Percentiles rank a stretch among this genome's conserved stretches.
Conservation (phyloP, 1,139 yeast genomes). For the Lizanozyma gosingica region DNA sequence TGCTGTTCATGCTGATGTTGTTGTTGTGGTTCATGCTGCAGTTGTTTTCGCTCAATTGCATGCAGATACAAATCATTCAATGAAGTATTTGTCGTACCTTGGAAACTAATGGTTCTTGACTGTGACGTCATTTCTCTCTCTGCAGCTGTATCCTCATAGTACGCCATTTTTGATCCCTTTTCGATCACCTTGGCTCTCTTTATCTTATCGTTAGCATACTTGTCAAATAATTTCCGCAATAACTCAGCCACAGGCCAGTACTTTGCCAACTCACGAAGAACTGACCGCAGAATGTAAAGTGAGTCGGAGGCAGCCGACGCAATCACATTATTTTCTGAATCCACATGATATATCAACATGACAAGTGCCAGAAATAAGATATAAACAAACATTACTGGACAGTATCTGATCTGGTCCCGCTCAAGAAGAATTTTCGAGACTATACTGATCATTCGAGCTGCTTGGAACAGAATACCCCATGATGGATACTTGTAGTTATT, state of each 20-base stretch:
- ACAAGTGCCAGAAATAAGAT: slow-evolving; percentile 61
- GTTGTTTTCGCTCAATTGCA: slow-evolving; percentile 2
- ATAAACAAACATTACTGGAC: slow-evolving; percentile 51
- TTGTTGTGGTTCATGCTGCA: not conserved
- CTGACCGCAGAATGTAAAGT: slow-evolving; percentile 41
- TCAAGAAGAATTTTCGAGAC: slow-evolving; percentile 53
- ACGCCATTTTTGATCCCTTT: slow-evolving; percentile 29
- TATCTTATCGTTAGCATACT: slow-evolving; percentile 37
- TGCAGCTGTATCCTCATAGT: slow-evolving; percentile 27
- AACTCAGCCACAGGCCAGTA: slow-evolving; percentile 39
- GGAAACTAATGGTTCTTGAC: not conserved
- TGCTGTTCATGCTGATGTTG: slow-evolving; percentile 1
- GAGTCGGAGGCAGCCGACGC: slow-evolving; percentile 55
- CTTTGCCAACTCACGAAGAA: slow-evolving; percentile 43
- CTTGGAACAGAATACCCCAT: slow-evolving; percentile 81
- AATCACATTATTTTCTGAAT: slow-evolving; percentile 47
- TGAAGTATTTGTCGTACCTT: not conserved
- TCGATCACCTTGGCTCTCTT: slow-evolving; percentile 38
- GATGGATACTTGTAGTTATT: slow-evolving; percentile 58
- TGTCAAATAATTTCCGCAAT: slow-evolving; percentile 32
- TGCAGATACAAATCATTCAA: not conserved
- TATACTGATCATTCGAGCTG: slow-evolving; percentile 71
- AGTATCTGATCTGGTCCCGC: slow-evolving; percentile 41
- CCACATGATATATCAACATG: slow-evolving; percentile 69
- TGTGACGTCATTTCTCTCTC: slow-evolving; percentile 10